A percentile compares a stretch with the other conserved stretches of the same genome.
Conservation (phyloP, 2,329 filamentous ascomycete genomes). For the Aureobasidium uvarum region DNA sequence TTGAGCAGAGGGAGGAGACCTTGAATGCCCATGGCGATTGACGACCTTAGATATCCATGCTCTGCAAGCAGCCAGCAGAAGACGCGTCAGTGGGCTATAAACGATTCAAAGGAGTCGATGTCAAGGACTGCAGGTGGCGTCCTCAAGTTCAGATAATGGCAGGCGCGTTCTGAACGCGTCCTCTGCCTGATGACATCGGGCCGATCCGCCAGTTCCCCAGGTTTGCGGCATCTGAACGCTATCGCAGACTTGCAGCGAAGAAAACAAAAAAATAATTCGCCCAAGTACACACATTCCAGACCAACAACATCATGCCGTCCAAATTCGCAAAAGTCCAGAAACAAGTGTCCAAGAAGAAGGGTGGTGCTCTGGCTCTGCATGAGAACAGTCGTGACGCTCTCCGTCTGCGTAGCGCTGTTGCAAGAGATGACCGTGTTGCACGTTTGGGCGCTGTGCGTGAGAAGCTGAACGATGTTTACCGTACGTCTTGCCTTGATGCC, state of each 20-base stretch:
- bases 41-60: constrained; percentile 4
- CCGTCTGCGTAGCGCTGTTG: constrained; percentile 72
- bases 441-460: constrained; percentile 66
- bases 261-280: neutral
- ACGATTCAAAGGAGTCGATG: neutral
- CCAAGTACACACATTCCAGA: neutral
- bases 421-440: constrained; percentile 78
- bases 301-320: constrained; percentile 60
- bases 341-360: constrained; percentile 83
- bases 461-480: constrained; percentile 70
- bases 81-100: neutral
- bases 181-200: neutral
- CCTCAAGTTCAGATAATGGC: neutral
- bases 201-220: neutral
- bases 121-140: constrained; percentile 15
- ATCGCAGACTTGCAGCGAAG: neutral
- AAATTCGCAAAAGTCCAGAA: constrained; percentile 82
- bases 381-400: constrained; percentile 85
- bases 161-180: constrained; percentile 10
- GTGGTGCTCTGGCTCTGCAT: constrained; percentile 71
- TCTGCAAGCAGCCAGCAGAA: neutral
- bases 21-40: constrained; percentile 13
- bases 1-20: constrained; percentile 57
- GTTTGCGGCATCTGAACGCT: neutral
- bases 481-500: constrained; percentile 47